phyloP scores from a whole-genome alignment of 2,329 filamentous ascomycete species.

The Botrytis paeoniae region DNA sequence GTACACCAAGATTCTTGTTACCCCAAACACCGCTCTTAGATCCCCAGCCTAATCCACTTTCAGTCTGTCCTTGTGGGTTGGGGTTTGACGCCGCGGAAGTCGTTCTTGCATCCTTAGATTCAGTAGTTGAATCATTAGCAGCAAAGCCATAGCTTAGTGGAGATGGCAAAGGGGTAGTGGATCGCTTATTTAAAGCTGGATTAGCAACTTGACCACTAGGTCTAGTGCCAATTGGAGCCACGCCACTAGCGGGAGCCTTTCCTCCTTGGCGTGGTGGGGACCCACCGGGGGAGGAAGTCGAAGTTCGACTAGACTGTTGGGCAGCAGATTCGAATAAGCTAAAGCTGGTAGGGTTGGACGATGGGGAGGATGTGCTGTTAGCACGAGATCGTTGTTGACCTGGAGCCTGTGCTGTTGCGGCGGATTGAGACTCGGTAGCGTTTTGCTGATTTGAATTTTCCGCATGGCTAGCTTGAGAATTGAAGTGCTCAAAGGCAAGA shows the following conservation, averaged over 20 bases:
- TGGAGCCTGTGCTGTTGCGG: constrained; percentile 39
- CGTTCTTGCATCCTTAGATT: constrained; percentile 41
- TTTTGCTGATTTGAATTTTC: constrained; percentile 31
- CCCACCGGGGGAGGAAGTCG: constrained; percentile 78
- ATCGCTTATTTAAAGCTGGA: constrained; percentile 62
- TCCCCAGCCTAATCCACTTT: constrained; percentile 65
- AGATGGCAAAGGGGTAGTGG: constrained; percentile 89
- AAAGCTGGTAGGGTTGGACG: constrained; percentile 61
- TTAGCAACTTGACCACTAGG: constrained; percentile 61
- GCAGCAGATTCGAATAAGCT: constrained; percentile 58
- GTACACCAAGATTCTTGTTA: constrained; percentile 74
- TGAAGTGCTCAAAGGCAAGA: constrained; percentile 70
- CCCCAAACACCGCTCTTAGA: constrained; percentile 78
- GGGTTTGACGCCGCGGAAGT: constrained; percentile 60
- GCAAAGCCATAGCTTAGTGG: constrained; percentile 74
- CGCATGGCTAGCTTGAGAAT: constrained; percentile 38
- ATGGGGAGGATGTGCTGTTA: constrained; percentile 83
- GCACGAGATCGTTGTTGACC: constrained; percentile 57
- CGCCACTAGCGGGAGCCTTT: constrained; percentile 57
- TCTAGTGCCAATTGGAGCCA: constrained; percentile 91
- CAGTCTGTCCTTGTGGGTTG: constrained; percentile 38
- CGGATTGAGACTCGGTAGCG: constrained; percentile 49
- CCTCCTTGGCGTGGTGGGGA: constrained; percentile 72
- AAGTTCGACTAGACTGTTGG: constrained; percentile 73
- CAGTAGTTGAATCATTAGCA: constrained; percentile 49